These are phyloP conservation scores for Lineolata rhizophorae DNA, from an alignment of 495 filamentous ascomycete genomes.

Conservation along the genomic window DNA sequence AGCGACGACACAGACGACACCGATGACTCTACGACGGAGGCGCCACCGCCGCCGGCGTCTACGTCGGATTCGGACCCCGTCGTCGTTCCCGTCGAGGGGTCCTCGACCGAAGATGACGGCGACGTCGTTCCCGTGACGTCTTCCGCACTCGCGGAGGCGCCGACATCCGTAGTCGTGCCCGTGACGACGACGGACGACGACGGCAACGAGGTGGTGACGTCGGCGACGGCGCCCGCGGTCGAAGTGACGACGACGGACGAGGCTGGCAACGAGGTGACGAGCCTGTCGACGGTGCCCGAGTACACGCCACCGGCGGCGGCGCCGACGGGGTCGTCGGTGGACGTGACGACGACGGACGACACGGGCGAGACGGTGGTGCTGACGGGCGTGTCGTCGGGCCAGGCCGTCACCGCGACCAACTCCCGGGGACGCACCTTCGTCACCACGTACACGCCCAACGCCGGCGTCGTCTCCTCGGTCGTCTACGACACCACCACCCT, in stretches of 20 bases:
- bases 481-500: slow-evolving; percentile 15
- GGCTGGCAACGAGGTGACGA: slow-evolving; percentile 5
- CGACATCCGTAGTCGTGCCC: slow-evolving; percentile 10
- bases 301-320: slow-evolving; percentile 1
- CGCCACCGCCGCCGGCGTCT: not conserved
- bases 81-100: slow-evolving; percentile 6
- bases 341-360: slow-evolving; percentile 12
- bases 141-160: slow-evolving; percentile 7
- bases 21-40: slow-evolving; percentile 2
- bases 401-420: slow-evolving; percentile 17
- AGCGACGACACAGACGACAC: slow-evolving; percentile 2
- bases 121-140: slow-evolving; percentile 5
- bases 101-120: slow-evolving; percentile 7
- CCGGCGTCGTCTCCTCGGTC: slow-evolving; percentile 11
- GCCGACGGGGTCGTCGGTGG: slow-evolving; percentile 1
- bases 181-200: slow-evolving; percentile 16
- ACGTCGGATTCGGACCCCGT: slow-evolving; percentile 4
- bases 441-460: slow-evolving; percentile 18
- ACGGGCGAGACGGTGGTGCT: slow-evolving; percentile 9
- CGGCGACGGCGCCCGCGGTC: slow-evolving; percentile 11
- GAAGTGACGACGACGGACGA: slow-evolving; percentile 10
- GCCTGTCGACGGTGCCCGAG: slow-evolving; percentile 9
- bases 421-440: slow-evolving; percentile 13
- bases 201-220: slow-evolving; percentile 13
- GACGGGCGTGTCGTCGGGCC: slow-evolving; percentile 7